Percentiles rank a stretch among this genome's conserved stretches.
Evolutionary conservation across 768 basidiomycete species (phyloP).

Genomic region (Calocybe indica): DNA sequence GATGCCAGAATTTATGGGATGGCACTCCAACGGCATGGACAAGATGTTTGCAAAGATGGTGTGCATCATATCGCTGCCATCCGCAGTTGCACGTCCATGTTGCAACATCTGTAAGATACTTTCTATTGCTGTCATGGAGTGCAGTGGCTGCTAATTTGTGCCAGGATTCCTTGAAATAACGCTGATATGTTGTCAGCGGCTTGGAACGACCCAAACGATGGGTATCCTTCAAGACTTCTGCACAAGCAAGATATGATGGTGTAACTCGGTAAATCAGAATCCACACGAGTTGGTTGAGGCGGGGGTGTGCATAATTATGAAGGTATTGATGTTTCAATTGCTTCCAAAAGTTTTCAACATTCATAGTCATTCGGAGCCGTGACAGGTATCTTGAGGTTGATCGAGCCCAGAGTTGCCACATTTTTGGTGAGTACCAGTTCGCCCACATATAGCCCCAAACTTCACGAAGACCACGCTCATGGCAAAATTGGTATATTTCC

Average conservation of each 20-base stretch:
- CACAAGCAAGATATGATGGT: conserved; percentile 13
- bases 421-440: too few relatives aligned
- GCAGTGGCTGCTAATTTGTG: background rate
- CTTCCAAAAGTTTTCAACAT: conserved; percentile 24
- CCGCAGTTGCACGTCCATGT: conserved; percentile 24
- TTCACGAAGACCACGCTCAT: too few relatives aligned
- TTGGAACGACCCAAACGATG: conserved; percentile 15
- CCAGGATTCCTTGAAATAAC: conserved; percentile 19
- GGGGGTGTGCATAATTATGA: conserved; percentile 16
- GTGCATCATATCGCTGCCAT: conserved; percentile 17
- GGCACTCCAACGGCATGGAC: conserved; percentile 19
- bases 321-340: conserved; percentile 24
- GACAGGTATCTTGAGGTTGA: conserved; percentile 17
- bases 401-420: conserved; percentile 27
- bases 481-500: too few relatives aligned
- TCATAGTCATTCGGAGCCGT: conserved; percentile 22
- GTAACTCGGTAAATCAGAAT: conserved; percentile 20
- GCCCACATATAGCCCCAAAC: too few relatives aligned
- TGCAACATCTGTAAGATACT: conserved; percentile 13
- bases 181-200: conserved; percentile 16
- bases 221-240: conserved; percentile 7
- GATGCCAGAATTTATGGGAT: conserved; percentile 10
- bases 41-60: conserved; percentile 27
- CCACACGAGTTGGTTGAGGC: conserved; percentile 24
- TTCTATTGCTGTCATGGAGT: conserved; percentile 8